A percentile compares a stretch with the other conserved stretches of the same genome.
These are phyloP conservation scores for Chaetomiaceae sp. DNA, from an alignment of 2,329 filamentous ascomycete genomes.

Conservation along the genomic window DNA sequence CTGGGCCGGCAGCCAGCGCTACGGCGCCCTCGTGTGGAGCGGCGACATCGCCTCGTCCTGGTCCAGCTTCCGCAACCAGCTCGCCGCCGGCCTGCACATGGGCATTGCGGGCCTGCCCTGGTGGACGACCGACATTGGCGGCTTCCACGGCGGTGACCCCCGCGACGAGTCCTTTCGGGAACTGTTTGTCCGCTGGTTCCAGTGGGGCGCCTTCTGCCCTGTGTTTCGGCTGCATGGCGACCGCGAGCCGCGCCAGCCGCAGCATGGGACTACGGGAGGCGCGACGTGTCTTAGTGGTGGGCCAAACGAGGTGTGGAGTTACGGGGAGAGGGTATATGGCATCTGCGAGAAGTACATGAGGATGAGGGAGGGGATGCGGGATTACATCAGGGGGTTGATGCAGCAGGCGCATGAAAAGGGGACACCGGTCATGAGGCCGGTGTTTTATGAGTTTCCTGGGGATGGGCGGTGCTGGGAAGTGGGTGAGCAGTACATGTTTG, in stretches of 20 bases:
- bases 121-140: conserved; percentile 14
- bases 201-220: conserved; percentile 11
- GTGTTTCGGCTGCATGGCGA: conserved; percentile 6
- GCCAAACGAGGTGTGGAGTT: conserved; percentile 10
- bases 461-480: conserved; percentile 6
- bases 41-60: conserved; percentile 10
- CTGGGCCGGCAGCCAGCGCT: conserved; percentile 10
- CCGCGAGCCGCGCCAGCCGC: conserved; percentile 11
- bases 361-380: not conserved
- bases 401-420: conserved; percentile 3
- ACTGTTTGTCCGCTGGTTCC: conserved; percentile 10
- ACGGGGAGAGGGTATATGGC: conserved; percentile 3
- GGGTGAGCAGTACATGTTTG: conserved; percentile 10
- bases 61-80: conserved; percentile 6
- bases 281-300: conserved; percentile 6
- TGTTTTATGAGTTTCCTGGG: conserved; percentile 9
- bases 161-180: conserved; percentile 2
- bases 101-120: conserved; percentile 9
- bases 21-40: conserved; percentile 11
- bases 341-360: conserved; percentile 10
- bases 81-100: conserved; percentile 10
- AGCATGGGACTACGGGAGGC: conserved; percentile 5
- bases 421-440: conserved; percentile 5
- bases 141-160: conserved; percentile 8
- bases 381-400: conserved; percentile 2